Evolutionary conservation across 2,329 filamentous ascomycete species (phyloP).

Genomic region (Diatrype stigma): DNA sequence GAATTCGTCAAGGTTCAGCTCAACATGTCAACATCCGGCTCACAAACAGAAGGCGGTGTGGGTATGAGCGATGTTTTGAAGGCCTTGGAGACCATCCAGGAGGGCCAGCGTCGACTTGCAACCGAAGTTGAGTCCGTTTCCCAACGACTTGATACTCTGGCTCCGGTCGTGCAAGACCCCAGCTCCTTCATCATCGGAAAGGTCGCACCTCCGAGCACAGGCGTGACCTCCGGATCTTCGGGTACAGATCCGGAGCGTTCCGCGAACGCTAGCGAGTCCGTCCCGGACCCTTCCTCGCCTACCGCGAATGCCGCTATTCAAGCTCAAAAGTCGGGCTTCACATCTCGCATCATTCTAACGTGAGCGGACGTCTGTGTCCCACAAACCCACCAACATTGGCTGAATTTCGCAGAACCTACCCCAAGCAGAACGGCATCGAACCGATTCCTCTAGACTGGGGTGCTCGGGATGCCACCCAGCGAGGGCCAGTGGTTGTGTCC

Average conservation of each 20-base stretch:
- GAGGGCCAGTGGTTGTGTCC: slow-evolving; percentile 87
- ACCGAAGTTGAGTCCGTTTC: slow-evolving; percentile 24
- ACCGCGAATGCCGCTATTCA: slow-evolving; percentile 17
- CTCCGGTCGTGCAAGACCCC: slow-evolving; percentile 13
- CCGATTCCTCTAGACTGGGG: slow-evolving; percentile 90
- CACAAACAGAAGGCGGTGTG: slow-evolving; percentile 12
- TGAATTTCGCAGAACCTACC: slow-evolving; percentile 63
- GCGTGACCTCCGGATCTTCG: slow-evolving; percentile 5
- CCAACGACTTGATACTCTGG: slow-evolving; percentile 24
- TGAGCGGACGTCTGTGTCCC: slow-evolving; percentile 22
- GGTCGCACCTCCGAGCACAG: slow-evolving; percentile 13
- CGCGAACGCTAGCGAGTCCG: slow-evolving; percentile 13
- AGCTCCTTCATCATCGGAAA: slow-evolving; percentile 14
- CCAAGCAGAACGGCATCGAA: slow-evolving; percentile 89
- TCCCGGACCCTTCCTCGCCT: slow-evolving; percentile 17
- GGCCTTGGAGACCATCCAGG: slow-evolving; percentile 24
- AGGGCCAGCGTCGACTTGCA: slow-evolving; percentile 23
- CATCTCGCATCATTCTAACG: slow-evolving; percentile 54
- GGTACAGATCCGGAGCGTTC: slow-evolving; percentile 7
- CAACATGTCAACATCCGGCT: slow-evolving; percentile 21
- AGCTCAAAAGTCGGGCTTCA: slow-evolving; percentile 41
- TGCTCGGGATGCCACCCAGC: slow-evolving; percentile 64
- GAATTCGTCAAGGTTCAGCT: neutral
- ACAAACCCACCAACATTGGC: slow-evolving; percentile 1
- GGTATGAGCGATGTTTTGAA: slow-evolving; percentile 25